Base-by-base conservation (phyloP, 139 green algal genomes). In the Zygnema circumcarinatum region DNA sequence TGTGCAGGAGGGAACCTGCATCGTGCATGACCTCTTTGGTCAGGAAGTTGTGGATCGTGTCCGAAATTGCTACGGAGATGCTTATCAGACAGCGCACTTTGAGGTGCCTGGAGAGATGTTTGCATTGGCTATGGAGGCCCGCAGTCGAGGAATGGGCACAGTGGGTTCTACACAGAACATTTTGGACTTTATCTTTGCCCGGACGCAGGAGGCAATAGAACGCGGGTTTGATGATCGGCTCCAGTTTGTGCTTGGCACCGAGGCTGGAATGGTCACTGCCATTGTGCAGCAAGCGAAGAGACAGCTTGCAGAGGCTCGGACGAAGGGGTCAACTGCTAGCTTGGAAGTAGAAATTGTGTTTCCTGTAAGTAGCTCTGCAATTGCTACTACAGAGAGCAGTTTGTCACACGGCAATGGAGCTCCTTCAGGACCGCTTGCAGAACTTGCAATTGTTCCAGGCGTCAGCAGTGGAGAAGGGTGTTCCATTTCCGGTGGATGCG, bases 1-100 rank as follows among this genome's bases (percentile, higher is more conserved):
- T 38, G 16, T 39, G 68, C 81, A 87, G 33, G 84, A 97, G 40
- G 97, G 97, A 85, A 96, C 92, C 35, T 99, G 97, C 93, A 95
- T 98, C 39, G 97, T 99, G 89, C 97, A 99, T 91, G 95, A 99
- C 93, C 93, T 99, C 53, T 99, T 99, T 92, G 97, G 97, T 21
- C 93, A 93, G 0, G 95, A 98, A 85, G 94, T 97, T 39, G 84
- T 84, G 32, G 35, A 91, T 32, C 53, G 53, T 2, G 52, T 92
- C 36, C n/a, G 88, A 33, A 76, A 92, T 80, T 90, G 72, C 1
- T 98, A 99, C 88, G 86, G 92, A 22, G 97, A 99, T 88, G 96
- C 97, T 2, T 98, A 96, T 91, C 92, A 98, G 38, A 95, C 97
- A 1, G 97, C 97, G 0, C 97, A 99, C 91, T 99, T 99, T 88